Evolutionary conservation across 495 filamentous ascomycete species (phyloP), one percentile per base, ranked within the genome.

Genomic region (Neurospora sp.): DNA sequence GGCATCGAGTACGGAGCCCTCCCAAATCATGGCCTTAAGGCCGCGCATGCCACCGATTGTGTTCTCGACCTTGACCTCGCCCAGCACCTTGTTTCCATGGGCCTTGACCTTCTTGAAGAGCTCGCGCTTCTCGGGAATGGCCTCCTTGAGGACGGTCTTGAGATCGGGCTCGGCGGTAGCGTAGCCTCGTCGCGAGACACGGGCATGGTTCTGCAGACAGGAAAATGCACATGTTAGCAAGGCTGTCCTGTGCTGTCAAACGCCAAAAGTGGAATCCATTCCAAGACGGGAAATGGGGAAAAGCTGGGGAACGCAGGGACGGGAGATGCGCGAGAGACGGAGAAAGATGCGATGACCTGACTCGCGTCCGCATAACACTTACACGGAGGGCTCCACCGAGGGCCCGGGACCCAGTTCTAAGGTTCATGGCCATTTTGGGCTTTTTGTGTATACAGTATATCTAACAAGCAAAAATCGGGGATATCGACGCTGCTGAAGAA

Each of bases 21-120:
- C 96, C 96, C 96, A 99, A 71, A 99, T 87, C 94, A 99, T 98
- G 76, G 93, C 91, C 84, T 97, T 98, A 35, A 99, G 87, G 8
- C 95, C 95, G 83, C 95, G 93, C 96, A 98, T 98, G 79, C 96
- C 96, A 75, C 96, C 96, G 75, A 98, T 90, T 14, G 92, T 93
- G 79, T 95, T 96, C 82, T 93, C 92, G n/a, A 98, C 89, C 86
- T 93, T 97, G 79, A 98, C 91, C 77, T 98, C 93, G 60, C 96
- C 95, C 76, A 98, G 90, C 37, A 88, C 89, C 77, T 94, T 95
- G 74, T 90, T 87, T n/a, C 90, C 88, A 81, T 95, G 89, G 49
- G 90, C 88, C 86, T 97, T 97, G 82, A 98, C 92, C 82, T 93
- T 90, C 83, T 96, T 93, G 72, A 98, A 85, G 9, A 96, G 90